Base-by-base conservation (phyloP, 495 filamentous ascomycete genomes). In the Penicillium angulare region DNA sequence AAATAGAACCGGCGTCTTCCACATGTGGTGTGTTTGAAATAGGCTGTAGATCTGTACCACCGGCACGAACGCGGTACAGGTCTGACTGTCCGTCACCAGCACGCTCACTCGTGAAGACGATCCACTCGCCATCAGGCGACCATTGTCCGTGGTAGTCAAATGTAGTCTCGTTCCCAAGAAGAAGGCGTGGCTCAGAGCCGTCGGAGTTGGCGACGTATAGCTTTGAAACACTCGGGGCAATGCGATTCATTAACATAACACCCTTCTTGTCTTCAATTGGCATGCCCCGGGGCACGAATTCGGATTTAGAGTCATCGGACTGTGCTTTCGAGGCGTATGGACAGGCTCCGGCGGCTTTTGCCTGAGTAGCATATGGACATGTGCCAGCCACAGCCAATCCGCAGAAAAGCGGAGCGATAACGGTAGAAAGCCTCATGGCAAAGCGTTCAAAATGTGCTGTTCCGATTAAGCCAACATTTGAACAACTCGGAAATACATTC, bases 71-170 rank as follows among this genome's bases (percentile, higher is more conserved):
- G n/a, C 50, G 50, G 20, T 57, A 57, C 26, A 57, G 42, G 27
- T 57, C 55, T 5, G 55, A 53, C 31, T 57, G 45, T 3, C 55
- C 55, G 4, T 36, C 35, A 7, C 49, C 50, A 26, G 41, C 39
- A 8, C 50, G 50, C 41, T 57, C 55, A 27, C 49, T 57, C 12
- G 55, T 57, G 34, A 57, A 57, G 18, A 49, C 40, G 22, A 57
- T 49, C 50, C 50, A 47, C 20, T 57, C 15, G 12, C 50, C 52
- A 27, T 67, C 57, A 0, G 53, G 38, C 1, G 64, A 66, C 45
- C 48, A 67, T 3, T 42, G 54, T 24, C 57, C 47, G 32, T 66
- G 66, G 47, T 65, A 69, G 43, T 69, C 64, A 23, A 67, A 65
- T 3, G 31, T 34, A 20, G 48, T 52, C 20, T 55, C 43, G 27